Percentiles rank a stretch among this genome's conserved stretches.
Conservation (phyloP, 306 rosid species). For the Sesbania bispinosa region DNA sequence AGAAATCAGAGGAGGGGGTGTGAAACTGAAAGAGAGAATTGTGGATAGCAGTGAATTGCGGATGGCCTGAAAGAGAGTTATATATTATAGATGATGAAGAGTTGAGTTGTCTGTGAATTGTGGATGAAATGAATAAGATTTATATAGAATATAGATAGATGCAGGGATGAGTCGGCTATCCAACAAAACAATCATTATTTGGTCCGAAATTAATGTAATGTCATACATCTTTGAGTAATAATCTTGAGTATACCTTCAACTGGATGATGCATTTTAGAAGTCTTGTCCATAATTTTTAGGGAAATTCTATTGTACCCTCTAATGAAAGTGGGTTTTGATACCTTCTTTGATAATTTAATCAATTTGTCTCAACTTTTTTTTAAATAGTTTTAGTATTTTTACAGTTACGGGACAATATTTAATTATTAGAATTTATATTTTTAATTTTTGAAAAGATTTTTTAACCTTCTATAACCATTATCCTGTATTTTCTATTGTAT, state of each 20-base stretch:
- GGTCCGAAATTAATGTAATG: constrained; percentile 7
- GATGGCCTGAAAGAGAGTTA: constrained; percentile 1
- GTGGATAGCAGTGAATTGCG: constrained; percentile 44
- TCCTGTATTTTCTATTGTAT: no score
- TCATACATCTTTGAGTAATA: background rate
- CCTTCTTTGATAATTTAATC: no score
- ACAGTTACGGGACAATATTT: no score
- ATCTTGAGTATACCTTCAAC: no score
- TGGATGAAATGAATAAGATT: background rate
- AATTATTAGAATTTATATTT: no score
- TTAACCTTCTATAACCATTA: no score
- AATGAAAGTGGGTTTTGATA: no score
- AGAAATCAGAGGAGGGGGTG: constrained; percentile 16
- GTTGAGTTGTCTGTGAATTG: no score
- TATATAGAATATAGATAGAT: background rate
- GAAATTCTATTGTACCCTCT: no score
- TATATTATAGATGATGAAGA: background rate
- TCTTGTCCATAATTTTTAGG: background rate
- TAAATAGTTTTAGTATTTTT: no score
- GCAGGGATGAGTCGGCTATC: background rate
- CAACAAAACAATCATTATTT: background rate
- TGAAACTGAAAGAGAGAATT: constrained; percentile 9
- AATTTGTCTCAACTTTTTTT: no score
- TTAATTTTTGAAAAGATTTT: no score
- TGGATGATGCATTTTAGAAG: background rate